Evolutionary conservation across 208 protist genomes (phyloP).

Genomic region (Plasmodiophora brassicae): DNA sequence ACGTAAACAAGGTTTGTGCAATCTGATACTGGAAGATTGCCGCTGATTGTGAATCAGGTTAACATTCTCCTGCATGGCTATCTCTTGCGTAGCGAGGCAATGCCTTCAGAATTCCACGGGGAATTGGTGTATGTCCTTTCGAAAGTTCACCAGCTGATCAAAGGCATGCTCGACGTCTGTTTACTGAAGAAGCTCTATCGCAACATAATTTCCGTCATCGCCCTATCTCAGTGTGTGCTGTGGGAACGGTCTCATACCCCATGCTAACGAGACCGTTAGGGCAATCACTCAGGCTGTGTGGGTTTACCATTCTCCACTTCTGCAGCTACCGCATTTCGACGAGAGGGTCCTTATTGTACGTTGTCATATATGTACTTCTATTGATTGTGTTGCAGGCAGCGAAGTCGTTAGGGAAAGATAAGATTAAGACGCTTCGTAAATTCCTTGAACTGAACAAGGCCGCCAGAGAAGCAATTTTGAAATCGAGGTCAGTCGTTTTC

Average conservation of each 20-base stretch:
- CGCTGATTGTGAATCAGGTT: not conserved
- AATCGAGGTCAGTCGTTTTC: not conserved
- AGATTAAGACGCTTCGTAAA: conserved; percentile 5
- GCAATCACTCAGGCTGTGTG: conserved; percentile 40
- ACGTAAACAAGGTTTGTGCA: conserved; percentile 33
- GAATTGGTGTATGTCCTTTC: conserved; percentile 21
- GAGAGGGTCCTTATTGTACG: not conserved
- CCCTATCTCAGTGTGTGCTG: conserved; percentile 32
- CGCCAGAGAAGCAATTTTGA: not conserved
- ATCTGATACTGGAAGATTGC: not conserved
- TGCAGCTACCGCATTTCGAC: conserved; percentile 38
- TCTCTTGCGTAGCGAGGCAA: not conserved
- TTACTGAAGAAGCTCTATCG: not conserved
- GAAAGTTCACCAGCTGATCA: conserved; percentile 15
- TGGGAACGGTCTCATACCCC: not conserved
- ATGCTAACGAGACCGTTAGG: not conserved
- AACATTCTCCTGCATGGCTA: conserved; percentile 13
- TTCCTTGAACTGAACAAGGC: not conserved
- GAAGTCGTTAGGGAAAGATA: not conserved
- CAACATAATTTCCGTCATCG: not conserved
- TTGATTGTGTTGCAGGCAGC: not conserved
- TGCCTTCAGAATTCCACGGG: not conserved
- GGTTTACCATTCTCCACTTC: conserved; percentile 23
- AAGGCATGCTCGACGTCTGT: conserved; percentile 36
- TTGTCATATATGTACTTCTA: not conserved